phyloP scores from a whole-genome alignment of 2,329 filamentous ascomycete genomes.

The Pyricularia sp. region DNA sequence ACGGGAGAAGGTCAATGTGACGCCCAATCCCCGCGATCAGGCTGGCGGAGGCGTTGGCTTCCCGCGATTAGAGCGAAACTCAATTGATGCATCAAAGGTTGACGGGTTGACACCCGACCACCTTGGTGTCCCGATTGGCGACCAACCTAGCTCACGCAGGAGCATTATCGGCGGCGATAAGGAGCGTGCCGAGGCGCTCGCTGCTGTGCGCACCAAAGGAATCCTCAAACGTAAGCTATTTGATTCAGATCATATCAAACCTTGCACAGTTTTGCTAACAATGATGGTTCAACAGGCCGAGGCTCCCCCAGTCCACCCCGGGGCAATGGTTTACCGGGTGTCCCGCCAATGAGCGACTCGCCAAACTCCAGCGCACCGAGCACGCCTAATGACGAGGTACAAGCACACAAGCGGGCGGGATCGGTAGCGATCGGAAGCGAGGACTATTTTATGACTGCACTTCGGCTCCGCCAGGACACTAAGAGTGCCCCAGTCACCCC shows the following conservation, averaged over 20 bases:
- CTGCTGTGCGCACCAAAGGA: constrained; percentile 77
- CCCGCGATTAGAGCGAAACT: constrained; percentile 76
- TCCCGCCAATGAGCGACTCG: constrained; percentile 62
- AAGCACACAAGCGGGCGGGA: constrained; percentile 56
- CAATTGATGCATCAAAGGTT: constrained; percentile 54
- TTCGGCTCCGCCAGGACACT: constrained; percentile 64
- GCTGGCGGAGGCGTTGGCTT: constrained; percentile 68
- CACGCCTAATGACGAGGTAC: constrained; percentile 72
- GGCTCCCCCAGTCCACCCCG: constrained; percentile 60
- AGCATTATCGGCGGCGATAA: constrained; percentile 87
- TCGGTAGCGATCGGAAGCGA: constrained; percentile 69
- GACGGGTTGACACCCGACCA: constrained; percentile 38
- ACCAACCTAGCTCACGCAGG: constrained; percentile 59
- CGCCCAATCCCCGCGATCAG: constrained; percentile 57
- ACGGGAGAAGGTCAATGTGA: constrained; percentile 72
- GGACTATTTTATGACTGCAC: constrained; percentile 79
- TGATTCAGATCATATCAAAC: not conserved
- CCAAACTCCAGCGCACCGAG: constrained; percentile 79
- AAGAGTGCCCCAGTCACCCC: constrained; percentile 78
- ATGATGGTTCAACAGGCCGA: constrained; percentile 36
- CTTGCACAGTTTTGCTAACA: not conserved
- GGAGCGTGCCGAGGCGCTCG: constrained; percentile 84
- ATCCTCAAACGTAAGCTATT: constrained; percentile 74
- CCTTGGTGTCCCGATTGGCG: constrained; percentile 45
- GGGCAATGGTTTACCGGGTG: constrained; percentile 46